Conservation (phyloP, 352 stramenopile genomes). For the Elongisporangium senticosum region DNA sequence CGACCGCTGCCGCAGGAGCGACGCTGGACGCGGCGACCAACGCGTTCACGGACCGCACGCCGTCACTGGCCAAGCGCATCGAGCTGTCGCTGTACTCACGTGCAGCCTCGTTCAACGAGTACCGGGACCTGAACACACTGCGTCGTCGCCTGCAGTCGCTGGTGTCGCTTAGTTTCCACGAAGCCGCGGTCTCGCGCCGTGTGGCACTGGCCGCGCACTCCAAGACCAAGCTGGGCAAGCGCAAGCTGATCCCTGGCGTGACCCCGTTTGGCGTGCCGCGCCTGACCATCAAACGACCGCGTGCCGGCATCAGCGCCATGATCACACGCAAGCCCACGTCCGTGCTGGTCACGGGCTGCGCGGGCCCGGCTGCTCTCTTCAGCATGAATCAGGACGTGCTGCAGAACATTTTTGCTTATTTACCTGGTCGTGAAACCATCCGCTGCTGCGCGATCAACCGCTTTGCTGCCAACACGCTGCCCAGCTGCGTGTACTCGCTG, state of each 20-base stretch:
- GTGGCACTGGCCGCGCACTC: constrained; percentile 10
- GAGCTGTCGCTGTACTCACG: constrained; percentile 82
- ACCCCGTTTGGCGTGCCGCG: constrained; percentile 55
- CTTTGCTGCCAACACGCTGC: constrained; percentile 51
- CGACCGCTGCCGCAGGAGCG: neutral
- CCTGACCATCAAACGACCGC: constrained; percentile 55
- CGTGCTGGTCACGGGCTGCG: constrained; percentile 5
- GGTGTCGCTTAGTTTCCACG: constrained; percentile 84
- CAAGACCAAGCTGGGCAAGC: constrained; percentile 42
- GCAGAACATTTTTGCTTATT: constrained; percentile 57
- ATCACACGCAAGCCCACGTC: constrained; percentile 8
- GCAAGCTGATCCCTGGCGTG: constrained; percentile 22
- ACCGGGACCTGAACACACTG: constrained; percentile 81
- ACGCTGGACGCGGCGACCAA: constrained; percentile 6
- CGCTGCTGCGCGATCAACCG: constrained; percentile 57
- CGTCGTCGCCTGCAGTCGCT: constrained; percentile 75
- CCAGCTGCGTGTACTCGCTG: constrained; percentile 51
- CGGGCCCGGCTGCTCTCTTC: constrained; percentile 32
- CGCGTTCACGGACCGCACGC: constrained; percentile 51
- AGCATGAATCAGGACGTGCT: constrained; percentile 69
- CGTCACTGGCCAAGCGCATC: constrained; percentile 81
- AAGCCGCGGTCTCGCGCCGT: constrained; percentile 61
- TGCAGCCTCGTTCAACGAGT: constrained; percentile 78
- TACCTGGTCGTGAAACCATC: constrained; percentile 62
- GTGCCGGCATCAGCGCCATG: constrained; percentile 16